Base-by-base conservation (phyloP, 2,329 filamentous ascomycete species). In the Cercospora zeina region DNA sequence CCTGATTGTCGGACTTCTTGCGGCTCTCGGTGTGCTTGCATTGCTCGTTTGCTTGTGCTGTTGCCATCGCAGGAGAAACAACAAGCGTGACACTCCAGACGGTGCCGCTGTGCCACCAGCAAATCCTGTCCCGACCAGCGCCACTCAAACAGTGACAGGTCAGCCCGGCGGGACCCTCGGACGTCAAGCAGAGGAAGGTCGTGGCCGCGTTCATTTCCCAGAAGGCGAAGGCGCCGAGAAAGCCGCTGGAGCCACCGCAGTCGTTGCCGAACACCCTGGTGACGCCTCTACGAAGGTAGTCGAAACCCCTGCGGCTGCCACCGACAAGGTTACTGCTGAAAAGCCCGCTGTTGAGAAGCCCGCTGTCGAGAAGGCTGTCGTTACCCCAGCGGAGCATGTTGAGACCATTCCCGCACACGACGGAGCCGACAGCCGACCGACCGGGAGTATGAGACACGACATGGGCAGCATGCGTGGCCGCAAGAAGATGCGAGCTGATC, bases 111-210 rank as follows among this genome's bases (percentile, higher is more conserved):
- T 45, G 39, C 39, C 47, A 56, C 54, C 21, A 30, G 27, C 54
- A 49, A 49, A 27, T 49, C 49, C 57, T 51, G 50, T 53, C 27
- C 50, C 21, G 42, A 36, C 65, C 36, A 61, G 30, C 13, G 39
- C 33, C 37, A 58, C 53, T 27, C 21, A 37, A 24, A 55, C 53
- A 33, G 21, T 33, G 10, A 19, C 33, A 14, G 53, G 34, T n/a
- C 53, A 55, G 39, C 42, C 42, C 54, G n/a, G 61, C 24, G 61
- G 69, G 34, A 72, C 69, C 39, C 51, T 67, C 30, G 62, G 62
- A 27, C 67, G 69, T 34, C 66, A 66, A 53, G 69, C 68, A 10
- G 69, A 71, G 59, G 69, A 71, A 57, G 69, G 69, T 54, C 69
- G 69, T 47, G 65, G 66, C 27, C 66, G 62, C 24, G 64, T 69